Conservation (phyloP, 441 rosid species). For the Erodium moschatum region DNA sequence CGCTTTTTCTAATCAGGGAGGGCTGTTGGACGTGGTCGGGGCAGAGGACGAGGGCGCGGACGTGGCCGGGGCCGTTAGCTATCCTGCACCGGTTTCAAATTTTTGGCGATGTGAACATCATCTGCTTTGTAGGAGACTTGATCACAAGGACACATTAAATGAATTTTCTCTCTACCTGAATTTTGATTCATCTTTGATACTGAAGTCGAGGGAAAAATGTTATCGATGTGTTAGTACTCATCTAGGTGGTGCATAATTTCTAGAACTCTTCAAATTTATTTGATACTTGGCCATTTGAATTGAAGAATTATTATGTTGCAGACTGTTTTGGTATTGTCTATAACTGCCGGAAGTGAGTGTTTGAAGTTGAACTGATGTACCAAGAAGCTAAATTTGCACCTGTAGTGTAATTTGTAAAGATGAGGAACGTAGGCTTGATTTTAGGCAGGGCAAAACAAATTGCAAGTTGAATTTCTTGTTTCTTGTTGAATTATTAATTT, state of each 20-base stretch:
- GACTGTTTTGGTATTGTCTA: no score
- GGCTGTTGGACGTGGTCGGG: slow-evolving; percentile 77
- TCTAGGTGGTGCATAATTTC: no score
- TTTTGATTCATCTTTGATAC: neutral
- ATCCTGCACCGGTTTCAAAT: slow-evolving; percentile 15
- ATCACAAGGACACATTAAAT: neutral
- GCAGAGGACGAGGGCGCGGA: slow-evolving; percentile 92
- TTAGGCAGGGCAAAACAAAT: no score
- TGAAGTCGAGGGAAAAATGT: neutral
- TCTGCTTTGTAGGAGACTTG: neutral
- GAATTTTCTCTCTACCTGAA: neutral
- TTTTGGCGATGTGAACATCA: slow-evolving; percentile 15
- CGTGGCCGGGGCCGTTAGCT: slow-evolving; percentile 75
- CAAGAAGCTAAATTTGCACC: no score
- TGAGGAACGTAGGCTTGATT: no score
- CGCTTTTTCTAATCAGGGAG: slow-evolving; percentile 41
- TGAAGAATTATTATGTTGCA: no score
- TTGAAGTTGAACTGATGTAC: no score
- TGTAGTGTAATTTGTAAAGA: no score
- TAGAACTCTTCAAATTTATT: neutral
- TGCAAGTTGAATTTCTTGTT: no score
- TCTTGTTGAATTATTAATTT: no score
- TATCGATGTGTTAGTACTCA: neutral
- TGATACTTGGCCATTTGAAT: no score
- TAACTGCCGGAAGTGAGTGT: no score